Evolutionary conservation across 768 basidiomycete species (phyloP).

Genomic region (Rhizopogon roseolus): DNA sequence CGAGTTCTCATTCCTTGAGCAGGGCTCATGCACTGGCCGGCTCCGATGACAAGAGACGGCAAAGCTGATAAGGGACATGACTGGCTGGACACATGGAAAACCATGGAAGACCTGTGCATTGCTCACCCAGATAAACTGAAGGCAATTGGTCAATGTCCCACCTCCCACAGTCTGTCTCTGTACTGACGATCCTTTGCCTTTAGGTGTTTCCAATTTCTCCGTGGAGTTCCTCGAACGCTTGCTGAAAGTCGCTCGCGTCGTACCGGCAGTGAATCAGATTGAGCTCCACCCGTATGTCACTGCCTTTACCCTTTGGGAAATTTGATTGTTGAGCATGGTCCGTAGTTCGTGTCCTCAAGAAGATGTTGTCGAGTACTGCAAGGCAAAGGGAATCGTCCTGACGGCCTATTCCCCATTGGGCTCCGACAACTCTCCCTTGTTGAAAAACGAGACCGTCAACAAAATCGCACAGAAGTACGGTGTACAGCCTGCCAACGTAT

Average conservation of each 20-base stretch:
- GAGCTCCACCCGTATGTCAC: conserved; percentile 62
- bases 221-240: conserved; percentile 59
- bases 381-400: conserved; percentile 57
- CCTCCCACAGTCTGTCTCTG: neutral
- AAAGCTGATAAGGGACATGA: conserved; percentile 49
- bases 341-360: conserved; percentile 59
- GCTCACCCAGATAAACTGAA: conserved; percentile 67
- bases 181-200: conserved; percentile 12
- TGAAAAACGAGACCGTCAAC: conserved; percentile 52
- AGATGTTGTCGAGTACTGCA: conserved; percentile 59
- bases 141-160: conserved; percentile 54
- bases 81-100: conserved; percentile 77
- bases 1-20: neutral
- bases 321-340: neutral
- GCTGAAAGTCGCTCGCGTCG: conserved; percentile 45
- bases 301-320: neutral
- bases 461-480: conserved; percentile 59
- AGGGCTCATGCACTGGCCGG: conserved; percentile 85
- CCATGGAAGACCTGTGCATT: conserved; percentile 66
- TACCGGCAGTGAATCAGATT: conserved; percentile 79
- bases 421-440: conserved; percentile 63
- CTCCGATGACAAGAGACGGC: conserved; percentile 57
- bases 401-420: conserved; percentile 82
- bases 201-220: conserved; percentile 69
- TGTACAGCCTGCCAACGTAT: conserved; percentile 58